Conservation (phyloP, 768 basidiomycete genomes). For the Paxillus ammoniavirescens region DNA sequence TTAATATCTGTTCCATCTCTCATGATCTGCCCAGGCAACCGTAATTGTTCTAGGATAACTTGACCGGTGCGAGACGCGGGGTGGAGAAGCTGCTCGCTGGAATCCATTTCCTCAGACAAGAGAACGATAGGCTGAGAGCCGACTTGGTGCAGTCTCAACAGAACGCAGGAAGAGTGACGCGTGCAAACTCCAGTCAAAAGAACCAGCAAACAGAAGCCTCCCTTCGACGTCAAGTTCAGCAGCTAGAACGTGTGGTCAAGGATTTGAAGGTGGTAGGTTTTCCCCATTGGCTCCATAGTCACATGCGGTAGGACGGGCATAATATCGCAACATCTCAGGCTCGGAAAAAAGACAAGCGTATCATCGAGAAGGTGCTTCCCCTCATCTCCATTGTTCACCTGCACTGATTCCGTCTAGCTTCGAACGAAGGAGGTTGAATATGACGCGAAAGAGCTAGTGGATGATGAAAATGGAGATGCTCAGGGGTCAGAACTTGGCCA, state of each 20-base stretch:
- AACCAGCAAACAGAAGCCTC: neutral
- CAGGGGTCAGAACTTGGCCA: conserved; percentile 6
- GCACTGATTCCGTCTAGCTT: conserved; percentile 9
- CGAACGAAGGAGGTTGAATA: conserved; percentile 12
- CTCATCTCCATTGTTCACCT: neutral
- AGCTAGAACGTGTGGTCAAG: conserved; percentile 5
- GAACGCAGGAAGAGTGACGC: neutral
- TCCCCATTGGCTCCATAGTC: neutral
- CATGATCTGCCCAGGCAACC: neutral
- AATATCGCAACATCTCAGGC: conserved; percentile 1
- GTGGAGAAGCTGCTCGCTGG: conserved; percentile 9
- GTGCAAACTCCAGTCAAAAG: neutral
- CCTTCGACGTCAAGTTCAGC: conserved; percentile 7
- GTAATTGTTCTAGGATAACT: conserved; percentile 4
- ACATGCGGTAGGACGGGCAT: neutral
- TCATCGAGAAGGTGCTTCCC: conserved; percentile 13
- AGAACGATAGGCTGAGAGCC: conserved; percentile 4
- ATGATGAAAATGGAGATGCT: neutral
- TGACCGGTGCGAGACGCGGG: conserved; percentile 3
- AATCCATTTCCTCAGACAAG: conserved; percentile 10
- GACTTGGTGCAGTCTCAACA: conserved; percentile 4
- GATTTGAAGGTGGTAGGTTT: conserved; percentile 6
- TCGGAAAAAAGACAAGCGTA: conserved; percentile 11
- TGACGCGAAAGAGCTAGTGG: conserved; percentile 14
- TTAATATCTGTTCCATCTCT: neutral